Conservation (phyloP, 2,329 filamentous ascomycete genomes). For the Colletotrichum kahawae region DNA sequence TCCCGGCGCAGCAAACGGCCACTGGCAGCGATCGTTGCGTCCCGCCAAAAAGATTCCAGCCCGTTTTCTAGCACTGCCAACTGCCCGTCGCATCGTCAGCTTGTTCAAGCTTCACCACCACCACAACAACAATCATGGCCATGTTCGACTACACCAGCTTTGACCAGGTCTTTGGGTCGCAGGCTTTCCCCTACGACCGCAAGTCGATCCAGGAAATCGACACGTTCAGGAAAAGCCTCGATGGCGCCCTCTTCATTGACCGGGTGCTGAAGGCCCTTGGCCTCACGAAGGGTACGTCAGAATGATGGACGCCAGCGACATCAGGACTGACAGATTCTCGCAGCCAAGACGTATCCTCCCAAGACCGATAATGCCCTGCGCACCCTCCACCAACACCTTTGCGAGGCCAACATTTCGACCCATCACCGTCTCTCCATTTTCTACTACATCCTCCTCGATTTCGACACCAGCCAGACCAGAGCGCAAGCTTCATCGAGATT, state of each 20-base stretch:
- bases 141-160: slow-evolving; percentile 74
- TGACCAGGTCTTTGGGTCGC: slow-evolving; percentile 69
- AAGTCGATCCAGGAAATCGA: slow-evolving; percentile 67
- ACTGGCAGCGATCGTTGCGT: neutral
- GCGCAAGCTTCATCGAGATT: slow-evolving; percentile 61
- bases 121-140: slow-evolving; percentile 3
- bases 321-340: neutral
- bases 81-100: neutral
- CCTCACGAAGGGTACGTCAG: slow-evolving; percentile 66
- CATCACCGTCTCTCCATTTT: slow-evolving; percentile 84
- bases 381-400: slow-evolving; percentile 73
- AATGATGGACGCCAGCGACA: neutral
- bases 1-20: neutral
- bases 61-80: neutral
- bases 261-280: slow-evolving; percentile 74
- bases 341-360: slow-evolving; percentile 75
- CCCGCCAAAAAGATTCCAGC: neutral
- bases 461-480: slow-evolving; percentile 59
- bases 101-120: neutral
- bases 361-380: slow-evolving; percentile 70
- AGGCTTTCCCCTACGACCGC: slow-evolving; percentile 66
- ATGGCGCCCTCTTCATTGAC: slow-evolving; percentile 80
- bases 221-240: slow-evolving; percentile 68
- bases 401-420: slow-evolving; percentile 65
- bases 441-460: slow-evolving; percentile 84